Conservation (phyloP, 129 eudicot species). For the Escallonia rubra region DNA sequence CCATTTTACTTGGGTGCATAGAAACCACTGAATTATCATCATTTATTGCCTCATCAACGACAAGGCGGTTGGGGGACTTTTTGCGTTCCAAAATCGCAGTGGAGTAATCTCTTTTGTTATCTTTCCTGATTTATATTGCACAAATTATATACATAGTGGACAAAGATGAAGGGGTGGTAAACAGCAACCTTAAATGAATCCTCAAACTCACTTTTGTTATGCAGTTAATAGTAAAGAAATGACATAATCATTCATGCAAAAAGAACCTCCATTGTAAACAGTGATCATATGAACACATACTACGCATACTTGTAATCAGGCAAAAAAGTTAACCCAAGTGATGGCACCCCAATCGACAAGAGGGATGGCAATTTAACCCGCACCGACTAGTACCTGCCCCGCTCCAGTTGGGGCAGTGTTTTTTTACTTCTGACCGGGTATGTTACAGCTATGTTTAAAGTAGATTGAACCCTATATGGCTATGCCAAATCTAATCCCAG, state of each 20-base stretch:
- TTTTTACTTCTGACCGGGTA: no score
- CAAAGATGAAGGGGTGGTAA: background rate
- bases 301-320: background rate
- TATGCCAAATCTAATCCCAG: no score
- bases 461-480: no score
- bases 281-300: background rate
- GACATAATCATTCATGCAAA: background rate
- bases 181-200: background rate
- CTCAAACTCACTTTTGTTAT: background rate
- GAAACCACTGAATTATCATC: slow-evolving; percentile 47
- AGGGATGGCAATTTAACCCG: no score
- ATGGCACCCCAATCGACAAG: background rate
- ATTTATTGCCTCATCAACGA: slow-evolving; percentile 39
- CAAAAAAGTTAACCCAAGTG: background rate
- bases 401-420: no score
- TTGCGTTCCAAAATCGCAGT: slow-evolving; percentile 44
- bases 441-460: no score
- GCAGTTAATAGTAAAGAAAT: background rate
- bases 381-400: no score
- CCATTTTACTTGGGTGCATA: slow-evolving; percentile 39
- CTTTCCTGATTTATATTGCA: slow-evolving; percentile 11
- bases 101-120: slow-evolving; percentile 26
- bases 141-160: background rate
- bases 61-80: slow-evolving; percentile 34
- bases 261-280: background rate